Evolutionary conservation across 1,284 basidiomycete genomes (phyloP), one percentile per base, ranked within the genome.

Genomic region (Omphalotus olearius): DNA sequence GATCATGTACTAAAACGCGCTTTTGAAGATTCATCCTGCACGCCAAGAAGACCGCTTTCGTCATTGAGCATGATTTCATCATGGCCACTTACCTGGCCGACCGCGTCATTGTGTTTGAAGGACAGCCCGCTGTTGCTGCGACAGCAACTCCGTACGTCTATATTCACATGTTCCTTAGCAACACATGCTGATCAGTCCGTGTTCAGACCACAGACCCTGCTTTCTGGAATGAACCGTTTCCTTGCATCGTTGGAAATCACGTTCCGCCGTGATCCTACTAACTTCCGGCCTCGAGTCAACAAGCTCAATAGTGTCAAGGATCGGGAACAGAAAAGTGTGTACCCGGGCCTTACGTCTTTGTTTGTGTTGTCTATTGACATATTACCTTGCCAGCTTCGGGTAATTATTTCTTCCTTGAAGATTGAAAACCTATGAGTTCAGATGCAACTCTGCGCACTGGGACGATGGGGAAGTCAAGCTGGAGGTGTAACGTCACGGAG

Each of bases 11-110:
- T 45, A 41, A 51, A 56, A 36, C 56, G 53, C 11, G 37, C 14
- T 3, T n/a, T 30, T n/a, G 2, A 55, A 87, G 85, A 53, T 97
- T 95, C 69, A 90, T 98, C 64, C 83, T 98, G 43, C 87, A 93
- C 61, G 82, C 92, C 13, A 96, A 97, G 78, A 93, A 95, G 73
- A 97, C 94, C 0, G 95, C 95, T 0, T 97, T 98, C 68, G 80
- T 98, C 61, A 96, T 97, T 63, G 94, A 97, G 78, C 94, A 97
- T 82, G 94, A 98, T 75, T 97, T 97, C 70, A 93, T 94, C 73
- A 92, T 93, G 88, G 93, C 94, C 3, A 96, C 94, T 2, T 98
- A 98, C 68, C 88, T 98, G 52, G 93, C 94, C 45, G 95, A 98
- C 67, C 89, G 94, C 56, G 95, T 98, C 62, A 96, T 98, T 59